Evolutionary conservation across 2,329 filamentous ascomycete species (phyloP).

Genomic region (Lecanicillium sp.): DNA sequence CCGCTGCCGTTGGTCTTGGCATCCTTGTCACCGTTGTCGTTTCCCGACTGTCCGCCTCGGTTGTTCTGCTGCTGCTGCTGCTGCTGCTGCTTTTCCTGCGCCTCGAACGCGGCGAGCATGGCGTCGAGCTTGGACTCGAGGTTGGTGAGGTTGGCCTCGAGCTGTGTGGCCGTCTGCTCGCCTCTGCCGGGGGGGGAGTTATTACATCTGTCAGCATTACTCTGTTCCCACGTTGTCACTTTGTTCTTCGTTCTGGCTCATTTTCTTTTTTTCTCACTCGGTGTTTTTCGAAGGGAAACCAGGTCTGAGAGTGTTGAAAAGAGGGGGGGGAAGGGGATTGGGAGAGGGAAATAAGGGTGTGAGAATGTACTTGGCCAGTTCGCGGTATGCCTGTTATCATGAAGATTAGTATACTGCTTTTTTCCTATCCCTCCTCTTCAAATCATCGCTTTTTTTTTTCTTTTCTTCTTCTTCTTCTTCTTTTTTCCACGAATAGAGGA

Average conservation of each 20-base stretch:
- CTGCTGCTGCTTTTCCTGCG: slow-evolving; percentile 11
- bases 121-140: slow-evolving; percentile 52
- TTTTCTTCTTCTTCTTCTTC: not conserved
- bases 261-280: not conserved
- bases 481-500: not conserved
- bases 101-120: slow-evolving; percentile 45
- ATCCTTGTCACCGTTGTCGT: not conserved
- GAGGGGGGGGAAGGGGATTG: not conserved
- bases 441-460: slow-evolving; percentile 16
- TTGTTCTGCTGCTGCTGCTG: not conserved
- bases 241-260: not conserved
- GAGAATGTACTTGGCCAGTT: slow-evolving; percentile 17
- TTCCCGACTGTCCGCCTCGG: not conserved
- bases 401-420: too few relatives aligned
- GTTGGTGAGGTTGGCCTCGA: slow-evolving; percentile 46
- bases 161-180: slow-evolving; percentile 46
- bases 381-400: slow-evolving; percentile 13
- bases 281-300: too few relatives aligned
- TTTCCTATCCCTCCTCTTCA: not conserved
- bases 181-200: slow-evolving; percentile 43
- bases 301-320: too few relatives aligned
- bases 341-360: not conserved
- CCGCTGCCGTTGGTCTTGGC: not conserved
- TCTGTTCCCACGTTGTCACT: not conserved
- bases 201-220: too few relatives aligned